phyloP scores from a whole-genome alignment of 768 basidiomycete genomes.

The Xerocomellus intermedius region DNA sequence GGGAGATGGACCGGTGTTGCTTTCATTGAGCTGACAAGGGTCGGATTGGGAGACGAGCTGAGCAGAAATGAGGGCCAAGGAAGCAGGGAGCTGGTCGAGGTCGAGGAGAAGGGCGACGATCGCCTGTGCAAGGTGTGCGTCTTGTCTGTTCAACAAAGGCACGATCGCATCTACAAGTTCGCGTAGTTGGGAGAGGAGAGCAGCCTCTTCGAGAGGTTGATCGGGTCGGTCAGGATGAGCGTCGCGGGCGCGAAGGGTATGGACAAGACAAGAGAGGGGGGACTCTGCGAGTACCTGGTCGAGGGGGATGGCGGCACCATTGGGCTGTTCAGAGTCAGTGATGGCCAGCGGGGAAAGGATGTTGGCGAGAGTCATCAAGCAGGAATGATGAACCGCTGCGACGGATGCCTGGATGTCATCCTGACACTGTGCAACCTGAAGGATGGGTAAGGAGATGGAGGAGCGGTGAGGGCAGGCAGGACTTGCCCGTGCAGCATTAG shows the following conservation, averaged over 20 bases:
- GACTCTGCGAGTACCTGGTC: constrained; percentile 17
- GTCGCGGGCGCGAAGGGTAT: constrained; percentile 15
- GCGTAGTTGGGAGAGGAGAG: constrained; percentile 60
- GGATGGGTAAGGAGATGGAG: neutral
- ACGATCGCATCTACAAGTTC: constrained; percentile 50
- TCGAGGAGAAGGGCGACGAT: constrained; percentile 69
- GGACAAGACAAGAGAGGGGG: constrained; percentile 19
- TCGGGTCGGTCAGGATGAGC: constrained; percentile 3
- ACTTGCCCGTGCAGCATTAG: constrained; percentile 8
- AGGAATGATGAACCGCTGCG: constrained; percentile 67
- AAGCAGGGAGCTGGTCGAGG: constrained; percentile 57
- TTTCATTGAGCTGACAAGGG: constrained; percentile 3
- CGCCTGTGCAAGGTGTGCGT: constrained; percentile 63
- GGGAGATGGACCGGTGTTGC: neutral
- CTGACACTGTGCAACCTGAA: constrained; percentile 32
- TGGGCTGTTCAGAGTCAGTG: constrained; percentile 56
- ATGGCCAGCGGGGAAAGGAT: constrained; percentile 44
- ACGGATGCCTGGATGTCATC: constrained; percentile 72
- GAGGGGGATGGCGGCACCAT: constrained; percentile 2
- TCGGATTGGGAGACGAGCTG: constrained; percentile 9
- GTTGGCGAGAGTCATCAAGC: constrained; percentile 70
- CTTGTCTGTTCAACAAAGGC: constrained; percentile 42
- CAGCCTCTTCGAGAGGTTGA: constrained; percentile 45
- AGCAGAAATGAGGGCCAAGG: constrained; percentile 17
- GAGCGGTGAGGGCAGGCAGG: neutral